Percentiles rank a stretch among this genome's conserved stretches.
These are phyloP conservation scores for Wickerhamomyces ciferrii DNA, from an alignment of 805 yeast genomes.

Conservation along the genomic window DNA sequence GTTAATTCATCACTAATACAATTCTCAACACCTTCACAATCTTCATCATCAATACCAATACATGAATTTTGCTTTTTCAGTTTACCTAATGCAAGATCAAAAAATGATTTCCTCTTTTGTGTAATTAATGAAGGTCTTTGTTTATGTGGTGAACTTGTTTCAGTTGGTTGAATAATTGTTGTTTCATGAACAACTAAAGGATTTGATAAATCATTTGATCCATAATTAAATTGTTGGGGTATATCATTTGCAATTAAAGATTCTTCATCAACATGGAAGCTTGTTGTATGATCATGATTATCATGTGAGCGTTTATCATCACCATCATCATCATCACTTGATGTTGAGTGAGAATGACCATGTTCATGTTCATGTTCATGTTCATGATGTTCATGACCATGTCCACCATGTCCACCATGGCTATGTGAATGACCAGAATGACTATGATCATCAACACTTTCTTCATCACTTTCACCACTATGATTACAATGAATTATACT, in stretches of 20 bases:
- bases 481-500: slow-evolving; percentile 86
- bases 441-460: slow-evolving; percentile 11
- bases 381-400: slow-evolving; percentile 19
- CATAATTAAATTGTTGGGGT: not conserved
- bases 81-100: slow-evolving; percentile 8
- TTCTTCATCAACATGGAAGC: slow-evolving; percentile 1
- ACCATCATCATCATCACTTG: slow-evolving; percentile 2
- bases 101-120: slow-evolving; percentile 7
- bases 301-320: slow-evolving; percentile 4
- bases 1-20: slow-evolving; percentile 13
- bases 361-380: slow-evolving; percentile 14
- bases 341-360: slow-evolving; percentile 7
- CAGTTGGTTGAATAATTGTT: not conserved
- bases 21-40: slow-evolving; percentile 14
- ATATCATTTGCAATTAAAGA: not conserved
- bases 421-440: slow-evolving; percentile 12
- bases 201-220: not conserved
- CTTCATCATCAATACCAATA: slow-evolving; percentile 15
- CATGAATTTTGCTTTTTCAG: slow-evolving; percentile 6
- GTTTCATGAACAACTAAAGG: not conserved
- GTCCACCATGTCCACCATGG: slow-evolving; percentile 39
- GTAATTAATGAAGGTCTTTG: not conserved
- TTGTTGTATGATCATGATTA: not conserved
- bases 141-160: not conserved
- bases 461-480: slow-evolving; percentile 29